Base-by-base conservation (phyloP, 2,329 filamentous ascomycete genomes). In the Sordariomycetes sp. region DNA sequence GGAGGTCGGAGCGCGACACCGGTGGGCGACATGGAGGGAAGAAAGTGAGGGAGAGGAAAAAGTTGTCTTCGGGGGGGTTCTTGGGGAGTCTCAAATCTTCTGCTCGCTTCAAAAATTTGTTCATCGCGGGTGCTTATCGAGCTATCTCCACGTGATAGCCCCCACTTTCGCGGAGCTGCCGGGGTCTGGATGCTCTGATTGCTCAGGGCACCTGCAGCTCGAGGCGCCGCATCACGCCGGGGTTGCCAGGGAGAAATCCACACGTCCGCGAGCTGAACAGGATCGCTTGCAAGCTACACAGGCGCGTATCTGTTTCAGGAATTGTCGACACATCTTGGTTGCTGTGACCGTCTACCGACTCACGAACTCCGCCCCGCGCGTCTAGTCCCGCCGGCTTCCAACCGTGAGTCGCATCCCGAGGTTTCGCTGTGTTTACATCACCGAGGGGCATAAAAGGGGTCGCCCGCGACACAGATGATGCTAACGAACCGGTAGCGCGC, bases 1-100 rank as follows among this genome's bases (percentile, higher is more conserved):
- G 64, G 61, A 57, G 58, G 58, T 59, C 58, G 53, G 39, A 59
- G 62, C 48, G 56, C 55, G 13, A 22, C 22, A 39, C 22, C 36
- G 58, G 54, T 48, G 55, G 42, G 42, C 55, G 59, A 59, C 55
- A 59, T 59, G 52, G 56, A 54, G 35, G 28, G 28, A 32, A 8
- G 28, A 45, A 25, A 39, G 36, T 17, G 53, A 20, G 32, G 53
- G 24, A 20, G n/a, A 20, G 22, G 28, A 34, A 42, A 53, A 36
- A 25, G 20, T 42, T 42, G 22, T 35, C 39, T 45, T 24, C 6
- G 17, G 20, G 17, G 39, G 6, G n/a, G 39, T 45, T n/a, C 2
- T n/a, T 7, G 39, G 17, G 15, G n/a, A 32, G 28, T 32, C 28
- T 32, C 28, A 45, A 45, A 45, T n/a, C 39, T 45, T 45, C 3